Base-by-base conservation (phyloP, 305 asterid species). In the Fraxinus velutina region DNA sequence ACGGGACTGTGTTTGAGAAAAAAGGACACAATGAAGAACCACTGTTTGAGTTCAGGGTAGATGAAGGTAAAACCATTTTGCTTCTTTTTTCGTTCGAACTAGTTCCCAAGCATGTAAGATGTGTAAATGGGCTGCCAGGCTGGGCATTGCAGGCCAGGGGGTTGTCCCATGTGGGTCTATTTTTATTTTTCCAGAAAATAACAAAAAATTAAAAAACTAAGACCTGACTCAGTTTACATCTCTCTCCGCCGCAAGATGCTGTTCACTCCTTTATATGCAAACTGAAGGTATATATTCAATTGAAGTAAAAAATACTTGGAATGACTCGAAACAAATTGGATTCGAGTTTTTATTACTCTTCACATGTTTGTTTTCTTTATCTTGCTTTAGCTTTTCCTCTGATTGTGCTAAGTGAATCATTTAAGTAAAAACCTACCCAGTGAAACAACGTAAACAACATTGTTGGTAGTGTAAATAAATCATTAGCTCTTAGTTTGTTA, bases 41-140 rank as follows among this genome's bases (percentile, higher is more conserved):
- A 50, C 95, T 89, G 50, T 89, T 92, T 1, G 95, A 90, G 85
- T 96, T 94, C 76, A 92, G 90, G 82, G 90, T 91, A 0, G 97
- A 96, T 80, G 99, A 92, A 82, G 99, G 99, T 95, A 86, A 3
- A 24, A 6, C 27, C 4, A 5, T 17, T 9, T 6, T 4, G 2
- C 70, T 44, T 24, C 60, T 24, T n/a, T 15, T 30, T 9, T 30
- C 19, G 2, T 12, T 78, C 72, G 60, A 78, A 85, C 44, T 32
- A 71, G 42, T 32, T 32, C 6, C 24, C 75, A 13, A 32, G 42
- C 75, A 70, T 5, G 44, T 5, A 71, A 15, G 75, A 70, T 34
- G 75, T 30, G 42, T 30, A 70, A 30, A 70, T 24, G 13, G 73
- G 36, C n/a, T n/a, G n/a, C n/a, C n/a, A n/a, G n/a, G n/a, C 17